Conservation (phyloP, 768 basidiomycete genomes). For the Pilatotrama ljubarskyi region DNA sequence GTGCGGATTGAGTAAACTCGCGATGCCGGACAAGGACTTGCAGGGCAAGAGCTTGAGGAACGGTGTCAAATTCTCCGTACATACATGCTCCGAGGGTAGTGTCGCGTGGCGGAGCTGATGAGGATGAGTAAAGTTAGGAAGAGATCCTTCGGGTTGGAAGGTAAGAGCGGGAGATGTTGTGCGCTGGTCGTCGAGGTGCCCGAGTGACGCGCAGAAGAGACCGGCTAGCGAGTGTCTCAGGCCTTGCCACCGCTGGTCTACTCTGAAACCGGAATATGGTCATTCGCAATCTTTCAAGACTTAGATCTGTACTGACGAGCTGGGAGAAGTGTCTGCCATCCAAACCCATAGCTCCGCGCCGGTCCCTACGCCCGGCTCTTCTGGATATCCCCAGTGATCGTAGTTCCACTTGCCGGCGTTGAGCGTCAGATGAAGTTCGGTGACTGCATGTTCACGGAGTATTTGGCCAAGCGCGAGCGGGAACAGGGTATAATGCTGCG, state of each 20-base stretch:
- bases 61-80: slow-evolving; percentile 96
- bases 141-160: slow-evolving; percentile 61
- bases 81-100: slow-evolving; percentile 84
- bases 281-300: neutral
- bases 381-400: slow-evolving; percentile 78
- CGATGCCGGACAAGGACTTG: slow-evolving; percentile 84
- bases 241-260: slow-evolving; percentile 79
- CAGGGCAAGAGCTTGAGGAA: slow-evolving; percentile 95
- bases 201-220: slow-evolving; percentile 91
- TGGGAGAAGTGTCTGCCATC: slow-evolving; percentile 61
- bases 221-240: slow-evolving; percentile 90
- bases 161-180: slow-evolving; percentile 66
- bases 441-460: slow-evolving; percentile 79
- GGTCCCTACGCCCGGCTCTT: slow-evolving; percentile 71
- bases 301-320: slow-evolving; percentile 12
- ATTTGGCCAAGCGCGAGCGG: slow-evolving; percentile 88
- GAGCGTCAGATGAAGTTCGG: slow-evolving; percentile 85
- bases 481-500: slow-evolving; percentile 85
- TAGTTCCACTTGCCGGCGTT: slow-evolving; percentile 95
- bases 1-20: slow-evolving; percentile 81
- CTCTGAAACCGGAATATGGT: slow-evolving; percentile 38
- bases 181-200: slow-evolving; percentile 69
- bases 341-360: slow-evolving; percentile 93
- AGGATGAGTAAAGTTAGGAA: slow-evolving; percentile 47
- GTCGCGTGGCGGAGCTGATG: slow-evolving; percentile 73